Percentiles rank a stretch among this genome's conserved stretches.
Evolutionary conservation across 2,329 filamentous ascomycete species (phyloP).

Genomic region (Nothophaeocryptopus gaeumannii): DNA sequence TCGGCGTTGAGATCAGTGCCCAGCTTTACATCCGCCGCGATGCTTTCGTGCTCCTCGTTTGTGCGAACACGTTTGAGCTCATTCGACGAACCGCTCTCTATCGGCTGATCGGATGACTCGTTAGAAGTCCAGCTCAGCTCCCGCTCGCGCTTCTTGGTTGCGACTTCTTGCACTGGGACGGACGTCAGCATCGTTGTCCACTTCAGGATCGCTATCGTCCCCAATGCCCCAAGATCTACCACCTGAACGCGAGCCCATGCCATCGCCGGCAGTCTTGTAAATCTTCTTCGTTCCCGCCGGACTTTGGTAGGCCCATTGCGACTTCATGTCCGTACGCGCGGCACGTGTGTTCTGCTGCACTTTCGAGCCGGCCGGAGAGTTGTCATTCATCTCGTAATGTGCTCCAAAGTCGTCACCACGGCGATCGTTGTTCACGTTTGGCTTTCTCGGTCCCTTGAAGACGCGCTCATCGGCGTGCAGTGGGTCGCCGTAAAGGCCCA

Average conservation of each 20-base stretch:
- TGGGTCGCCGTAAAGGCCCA: slow-evolving; percentile 74
- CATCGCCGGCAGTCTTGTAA: slow-evolving; percentile 43
- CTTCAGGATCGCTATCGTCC: slow-evolving; percentile 42
- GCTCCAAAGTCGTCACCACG: slow-evolving; percentile 73
- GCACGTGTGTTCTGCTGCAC: slow-evolving; percentile 13
- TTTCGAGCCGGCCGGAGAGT: slow-evolving; percentile 44
- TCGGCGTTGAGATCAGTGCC: no score
- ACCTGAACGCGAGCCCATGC: slow-evolving; percentile 54
- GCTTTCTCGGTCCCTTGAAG: slow-evolving; percentile 53
- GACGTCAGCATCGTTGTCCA: slow-evolving; percentile 23
- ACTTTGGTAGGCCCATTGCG: slow-evolving; percentile 19
- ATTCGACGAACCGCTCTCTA: no score
- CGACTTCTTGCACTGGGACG: slow-evolving; percentile 25
- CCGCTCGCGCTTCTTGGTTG: slow-evolving; percentile 25
- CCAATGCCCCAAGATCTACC: slow-evolving; percentile 57
- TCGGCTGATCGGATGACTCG: not conserved
- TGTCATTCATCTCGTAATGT: slow-evolving; percentile 74
- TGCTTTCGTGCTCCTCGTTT: no score
- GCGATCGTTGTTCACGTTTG: slow-evolving; percentile 68
- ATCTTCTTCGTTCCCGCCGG: slow-evolving; percentile 31
- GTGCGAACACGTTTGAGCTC: no score
- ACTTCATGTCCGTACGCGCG: slow-evolving; percentile 11
- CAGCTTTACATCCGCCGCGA: no score
- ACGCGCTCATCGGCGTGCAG: slow-evolving; percentile 44
- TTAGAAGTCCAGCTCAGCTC: slow-evolving; percentile 24